Conservation (phyloP, 75 land plant species). For the Cryptomeria japonica region DNA sequence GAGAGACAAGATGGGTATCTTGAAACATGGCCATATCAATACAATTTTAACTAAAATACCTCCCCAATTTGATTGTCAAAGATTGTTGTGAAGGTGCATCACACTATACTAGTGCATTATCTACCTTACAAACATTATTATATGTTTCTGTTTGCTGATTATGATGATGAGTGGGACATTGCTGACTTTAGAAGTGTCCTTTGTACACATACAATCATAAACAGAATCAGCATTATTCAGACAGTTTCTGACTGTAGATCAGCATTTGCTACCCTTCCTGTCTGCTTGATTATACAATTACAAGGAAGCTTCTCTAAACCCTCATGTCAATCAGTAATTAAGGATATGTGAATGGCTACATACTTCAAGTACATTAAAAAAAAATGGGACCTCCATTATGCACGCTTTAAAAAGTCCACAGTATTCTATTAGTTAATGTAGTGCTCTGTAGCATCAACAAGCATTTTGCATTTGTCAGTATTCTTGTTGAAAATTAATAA, state of each 20-base stretch:
- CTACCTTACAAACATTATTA: constrained; percentile 4
- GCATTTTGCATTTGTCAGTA: not conserved
- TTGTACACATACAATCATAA: not conserved
- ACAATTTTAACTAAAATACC: not conserved
- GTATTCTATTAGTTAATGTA: not conserved
- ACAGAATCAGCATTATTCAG: not conserved
- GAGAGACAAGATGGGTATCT: not conserved
- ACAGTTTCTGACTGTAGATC: constrained; percentile 5
- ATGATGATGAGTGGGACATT: constrained; percentile 7
- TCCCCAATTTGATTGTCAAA: not conserved
- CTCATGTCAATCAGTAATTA: not conserved
- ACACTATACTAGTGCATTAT: not conserved
- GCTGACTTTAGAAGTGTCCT: constrained; percentile 11
- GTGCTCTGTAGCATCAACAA: not conserved
- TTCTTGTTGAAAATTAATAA: not conserved
- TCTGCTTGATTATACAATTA: not conserved
- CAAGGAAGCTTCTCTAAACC: constrained; percentile 5
- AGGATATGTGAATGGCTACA: not conserved
- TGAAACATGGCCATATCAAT: not conserved
- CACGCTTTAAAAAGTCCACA: constrained; percentile 7
- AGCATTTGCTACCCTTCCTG: not conserved
- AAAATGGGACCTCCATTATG: constrained; percentile 5
- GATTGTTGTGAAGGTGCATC: not conserved
- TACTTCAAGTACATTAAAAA: not conserved
- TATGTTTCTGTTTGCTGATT: constrained; percentile 6